phyloP scores from a whole-genome alignment of 257 asterid genomes.

The Striga asiatica region DNA sequence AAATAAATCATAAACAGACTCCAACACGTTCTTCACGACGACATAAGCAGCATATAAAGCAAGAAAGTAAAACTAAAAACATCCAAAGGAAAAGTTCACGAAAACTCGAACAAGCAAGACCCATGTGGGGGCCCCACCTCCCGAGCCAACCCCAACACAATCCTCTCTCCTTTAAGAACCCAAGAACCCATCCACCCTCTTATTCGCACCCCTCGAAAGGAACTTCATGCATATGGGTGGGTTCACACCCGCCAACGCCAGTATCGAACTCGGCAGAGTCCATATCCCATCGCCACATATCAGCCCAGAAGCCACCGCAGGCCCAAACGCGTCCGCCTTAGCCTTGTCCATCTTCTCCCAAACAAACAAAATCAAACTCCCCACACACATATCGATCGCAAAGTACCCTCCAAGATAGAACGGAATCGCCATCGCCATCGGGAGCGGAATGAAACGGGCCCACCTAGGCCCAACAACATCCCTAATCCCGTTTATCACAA shows the following conservation, averaged over 20 bases:
- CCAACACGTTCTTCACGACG: too few relatives aligned
- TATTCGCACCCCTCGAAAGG: constrained; percentile 29
- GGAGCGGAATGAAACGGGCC: constrained; percentile 44
- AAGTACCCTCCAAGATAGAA: constrained; percentile 45
- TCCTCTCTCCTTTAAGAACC: neutral
- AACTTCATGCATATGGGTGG: constrained; percentile 73
- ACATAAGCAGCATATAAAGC: too few relatives aligned
- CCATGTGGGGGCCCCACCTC: too few relatives aligned
- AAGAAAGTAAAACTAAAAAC: too few relatives aligned
- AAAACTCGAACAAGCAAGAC: too few relatives aligned
- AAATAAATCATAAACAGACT: too few relatives aligned
- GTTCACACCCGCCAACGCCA: constrained; percentile 46
- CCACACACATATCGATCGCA: constrained; percentile 59
- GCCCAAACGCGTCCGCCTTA: constrained; percentile 46
- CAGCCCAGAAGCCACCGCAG: constrained; percentile 61
- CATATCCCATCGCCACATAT: constrained; percentile 68
- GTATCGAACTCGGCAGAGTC: constrained; percentile 46
- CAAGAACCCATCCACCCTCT: constrained; percentile 23
- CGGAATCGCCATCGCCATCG: constrained; percentile 73
- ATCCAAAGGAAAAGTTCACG: too few relatives aligned
- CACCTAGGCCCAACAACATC: constrained; percentile 34
- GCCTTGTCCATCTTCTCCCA: constrained; percentile 45
- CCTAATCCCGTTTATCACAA: constrained; percentile 31
- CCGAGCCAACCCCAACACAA: neutral
- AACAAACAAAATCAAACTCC: constrained; percentile 40